Percentiles rank a stretch among this genome's conserved stretches.
Evolutionary conservation across 148 eudicot genomes (phyloP).

Genomic region (Arbutus unedo): DNA sequence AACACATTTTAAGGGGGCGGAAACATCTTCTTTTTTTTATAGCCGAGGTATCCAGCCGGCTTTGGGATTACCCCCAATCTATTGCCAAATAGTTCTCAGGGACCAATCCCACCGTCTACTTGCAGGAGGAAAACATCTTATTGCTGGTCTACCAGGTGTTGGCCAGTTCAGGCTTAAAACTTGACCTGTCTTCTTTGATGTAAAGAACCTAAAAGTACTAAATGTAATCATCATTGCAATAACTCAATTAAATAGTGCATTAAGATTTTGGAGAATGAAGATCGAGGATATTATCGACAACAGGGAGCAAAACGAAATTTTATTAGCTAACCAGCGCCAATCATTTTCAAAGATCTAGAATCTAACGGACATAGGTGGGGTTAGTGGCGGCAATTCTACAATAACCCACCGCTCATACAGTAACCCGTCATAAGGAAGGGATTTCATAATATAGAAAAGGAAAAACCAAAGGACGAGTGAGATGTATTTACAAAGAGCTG

Average conservation of each 20-base stretch:
- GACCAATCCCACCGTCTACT: no score
- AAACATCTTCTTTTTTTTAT: no score
- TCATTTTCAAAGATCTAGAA: background rate
- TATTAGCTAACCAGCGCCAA: constrained; percentile 8
- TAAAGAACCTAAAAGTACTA: background rate
- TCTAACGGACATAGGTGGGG: constrained; percentile 19
- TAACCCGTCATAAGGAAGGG: constrained; percentile 23
- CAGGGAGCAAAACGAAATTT: background rate
- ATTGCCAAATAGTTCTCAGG: no score
- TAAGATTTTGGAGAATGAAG: background rate
- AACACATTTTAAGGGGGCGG: background rate
- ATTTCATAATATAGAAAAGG: constrained; percentile 4
- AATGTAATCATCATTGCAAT: background rate
- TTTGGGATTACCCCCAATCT: no score
- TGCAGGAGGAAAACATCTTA: background rate
- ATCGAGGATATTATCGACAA: background rate
- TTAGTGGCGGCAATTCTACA: constrained; percentile 31
- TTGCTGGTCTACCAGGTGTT: background rate
- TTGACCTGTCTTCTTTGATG: background rate
- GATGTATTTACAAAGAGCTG: constrained; percentile 33
- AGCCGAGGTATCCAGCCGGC: no score
- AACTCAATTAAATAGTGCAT: background rate
- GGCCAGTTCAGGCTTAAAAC: background rate
- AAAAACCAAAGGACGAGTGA: background rate
- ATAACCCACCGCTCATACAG: constrained; percentile 34